Evolutionary conservation across 2,329 filamentous ascomycete genomes (phyloP).

Genomic region (Cytospora piceae): DNA sequence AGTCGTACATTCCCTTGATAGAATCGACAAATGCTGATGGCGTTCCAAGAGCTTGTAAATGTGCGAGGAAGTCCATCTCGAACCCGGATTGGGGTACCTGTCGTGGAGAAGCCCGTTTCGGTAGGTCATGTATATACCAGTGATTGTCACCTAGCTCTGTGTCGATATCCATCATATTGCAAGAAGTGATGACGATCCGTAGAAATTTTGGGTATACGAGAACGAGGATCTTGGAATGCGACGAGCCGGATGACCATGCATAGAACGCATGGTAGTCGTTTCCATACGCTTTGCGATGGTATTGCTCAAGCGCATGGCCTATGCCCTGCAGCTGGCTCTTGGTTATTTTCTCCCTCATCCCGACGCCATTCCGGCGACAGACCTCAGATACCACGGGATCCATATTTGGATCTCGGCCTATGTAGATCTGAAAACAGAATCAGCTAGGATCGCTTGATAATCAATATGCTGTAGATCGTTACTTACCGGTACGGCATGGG

Average conservation of each 20-base stretch:
- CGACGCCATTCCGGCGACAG: constrained; percentile 24
- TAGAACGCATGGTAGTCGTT: constrained; percentile 35
- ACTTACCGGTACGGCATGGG: constrained; percentile 32
- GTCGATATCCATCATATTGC: constrained; percentile 37
- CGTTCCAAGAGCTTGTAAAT: constrained; percentile 32
- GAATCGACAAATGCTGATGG: constrained; percentile 33
- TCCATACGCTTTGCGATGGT: constrained; percentile 31
- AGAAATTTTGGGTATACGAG: constrained; percentile 35
- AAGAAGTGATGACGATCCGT: constrained; percentile 35
- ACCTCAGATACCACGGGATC: constrained; percentile 29
- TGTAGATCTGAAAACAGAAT: constrained; percentile 31
- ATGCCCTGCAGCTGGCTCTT: constrained; percentile 32
- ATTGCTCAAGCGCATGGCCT: constrained; percentile 22
- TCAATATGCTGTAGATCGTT: neutral
- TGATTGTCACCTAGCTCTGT: constrained; percentile 36
- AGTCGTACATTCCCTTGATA: constrained; percentile 34
- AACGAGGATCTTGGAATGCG: constrained; percentile 34
- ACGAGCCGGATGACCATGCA: constrained; percentile 32
- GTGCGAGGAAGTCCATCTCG: constrained; percentile 32
- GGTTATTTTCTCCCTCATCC: constrained; percentile 28
- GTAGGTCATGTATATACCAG: constrained; percentile 37
- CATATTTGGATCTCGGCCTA: constrained; percentile 34
- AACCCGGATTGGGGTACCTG: constrained; percentile 25
- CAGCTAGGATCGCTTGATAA: neutral
- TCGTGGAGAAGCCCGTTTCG: constrained; percentile 19